phyloP scores from a whole-genome alignment of 1,139 yeast species.

The Suhomyces wounanorum region DNA sequence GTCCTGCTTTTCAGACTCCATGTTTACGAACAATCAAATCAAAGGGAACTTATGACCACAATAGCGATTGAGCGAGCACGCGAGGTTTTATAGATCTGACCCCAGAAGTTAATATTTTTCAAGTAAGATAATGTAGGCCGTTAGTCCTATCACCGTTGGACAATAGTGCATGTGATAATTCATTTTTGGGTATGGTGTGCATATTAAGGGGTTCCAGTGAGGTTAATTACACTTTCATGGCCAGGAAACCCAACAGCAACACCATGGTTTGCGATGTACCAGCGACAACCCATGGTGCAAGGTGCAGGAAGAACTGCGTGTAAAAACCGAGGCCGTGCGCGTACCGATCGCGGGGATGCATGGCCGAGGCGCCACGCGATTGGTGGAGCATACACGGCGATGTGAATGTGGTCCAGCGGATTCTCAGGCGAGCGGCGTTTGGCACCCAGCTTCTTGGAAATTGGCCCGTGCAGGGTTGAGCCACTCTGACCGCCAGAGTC shows the following conservation, averaged over 20 bases:
- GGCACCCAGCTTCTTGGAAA: too few species aligned
- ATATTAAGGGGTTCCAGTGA: neutral
- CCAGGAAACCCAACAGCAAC: too few species aligned
- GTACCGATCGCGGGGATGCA: neutral
- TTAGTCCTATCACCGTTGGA: neutral
- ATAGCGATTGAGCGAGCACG: neutral
- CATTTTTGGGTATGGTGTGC: neutral
- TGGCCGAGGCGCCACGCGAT: neutral
- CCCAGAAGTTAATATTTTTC: neutral
- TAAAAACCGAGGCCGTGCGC: neutral
- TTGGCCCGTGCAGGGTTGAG: too few species aligned
- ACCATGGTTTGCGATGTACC: too few species aligned
- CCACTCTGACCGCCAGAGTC: too few species aligned
- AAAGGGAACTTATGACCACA: too few species aligned
- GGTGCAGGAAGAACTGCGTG: too few species aligned
- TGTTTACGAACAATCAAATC: neutral
- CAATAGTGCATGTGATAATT: neutral
- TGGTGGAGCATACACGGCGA: neutral
- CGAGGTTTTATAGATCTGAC: constrained; percentile 3
- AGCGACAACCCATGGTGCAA: too few species aligned
- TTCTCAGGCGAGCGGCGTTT: neutral
- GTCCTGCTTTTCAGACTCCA: constrained; percentile 12
- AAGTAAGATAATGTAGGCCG: neutral
- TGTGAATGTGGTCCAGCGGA: neutral
- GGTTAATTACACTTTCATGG: too few species aligned